phyloP scores from a whole-genome alignment of 805 yeast genomes.

The Cyberlindnera meyerae region DNA sequence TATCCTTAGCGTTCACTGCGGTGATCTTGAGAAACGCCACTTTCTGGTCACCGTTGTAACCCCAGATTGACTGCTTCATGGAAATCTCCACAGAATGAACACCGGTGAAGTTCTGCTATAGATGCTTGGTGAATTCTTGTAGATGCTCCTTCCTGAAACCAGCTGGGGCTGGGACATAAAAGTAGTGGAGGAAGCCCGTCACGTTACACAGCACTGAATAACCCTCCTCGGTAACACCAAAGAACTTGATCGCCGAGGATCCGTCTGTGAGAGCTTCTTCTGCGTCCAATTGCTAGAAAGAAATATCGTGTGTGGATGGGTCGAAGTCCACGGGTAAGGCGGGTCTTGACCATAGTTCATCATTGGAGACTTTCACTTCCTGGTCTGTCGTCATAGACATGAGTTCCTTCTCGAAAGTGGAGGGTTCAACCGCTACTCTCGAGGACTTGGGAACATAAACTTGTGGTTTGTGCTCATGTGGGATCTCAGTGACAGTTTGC shows the following conservation, averaged over 20 bases:
- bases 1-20: conserved; percentile 58
- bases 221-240: conserved; percentile 89
- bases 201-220: conserved; percentile 87
- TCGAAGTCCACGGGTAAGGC: conserved; percentile 45
- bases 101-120: conserved; percentile 47
- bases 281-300: conserved; percentile 91
- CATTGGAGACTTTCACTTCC: conserved; percentile 21
- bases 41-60: conserved; percentile 73
- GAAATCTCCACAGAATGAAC: conserved; percentile 60
- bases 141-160: conserved; percentile 61
- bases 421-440: conserved; percentile 32
- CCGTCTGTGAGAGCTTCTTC: conserved; percentile 69
- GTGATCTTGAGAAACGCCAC: conserved; percentile 75
- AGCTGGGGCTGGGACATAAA: conserved; percentile 86
- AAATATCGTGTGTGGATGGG: conserved; percentile 46
- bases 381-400: conserved; percentile 37
- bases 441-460: conserved; percentile 27
- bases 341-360: conserved; percentile 53
- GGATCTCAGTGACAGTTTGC: conserved; percentile 10
- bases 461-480: conserved; percentile 25
- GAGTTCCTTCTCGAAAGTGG: conserved; percentile 51
- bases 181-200: conserved; percentile 81
- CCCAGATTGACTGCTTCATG: conserved; percentile 88
- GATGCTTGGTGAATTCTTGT: conserved; percentile 38
- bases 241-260: conserved; percentile 68